phyloP scores from a whole-genome alignment of 2,329 filamentous ascomycete species.

The Aspergillus sp. region DNA sequence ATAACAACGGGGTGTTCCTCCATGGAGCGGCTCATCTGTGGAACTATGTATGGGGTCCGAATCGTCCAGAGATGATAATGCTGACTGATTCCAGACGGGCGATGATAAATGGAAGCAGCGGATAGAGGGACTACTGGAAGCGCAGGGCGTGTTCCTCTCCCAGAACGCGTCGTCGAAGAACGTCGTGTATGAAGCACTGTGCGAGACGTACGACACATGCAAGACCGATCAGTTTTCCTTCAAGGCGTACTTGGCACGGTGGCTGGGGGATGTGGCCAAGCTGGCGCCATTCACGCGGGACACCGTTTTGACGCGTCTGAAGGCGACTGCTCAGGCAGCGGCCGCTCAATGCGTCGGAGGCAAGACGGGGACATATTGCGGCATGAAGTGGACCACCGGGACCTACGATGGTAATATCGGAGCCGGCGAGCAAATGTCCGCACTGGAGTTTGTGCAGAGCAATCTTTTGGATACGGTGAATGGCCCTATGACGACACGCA shows the following conservation, averaged over 20 bases:
- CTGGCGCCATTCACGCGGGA: slow-evolving; percentile 57
- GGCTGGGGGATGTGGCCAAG: slow-evolving; percentile 56
- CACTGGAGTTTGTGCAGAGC: slow-evolving; percentile 58
- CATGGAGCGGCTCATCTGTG: slow-evolving; percentile 58
- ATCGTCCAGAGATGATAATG: neutral
- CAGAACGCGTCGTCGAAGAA: slow-evolving; percentile 19
- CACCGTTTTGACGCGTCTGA: slow-evolving; percentile 52
- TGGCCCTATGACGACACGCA: slow-evolving; percentile 44
- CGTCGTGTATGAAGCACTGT: slow-evolving; percentile 1
- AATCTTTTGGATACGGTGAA: slow-evolving; percentile 45
- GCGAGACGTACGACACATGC: slow-evolving; percentile 41
- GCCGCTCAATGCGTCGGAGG: slow-evolving; percentile 36
- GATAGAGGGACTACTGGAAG: slow-evolving; percentile 54
- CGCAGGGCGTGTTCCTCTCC: slow-evolving; percentile 50
- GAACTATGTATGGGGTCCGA: slow-evolving; percentile 45
- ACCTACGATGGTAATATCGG: slow-evolving; percentile 30
- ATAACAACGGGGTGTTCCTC: slow-evolving; percentile 57
- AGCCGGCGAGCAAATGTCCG: slow-evolving; percentile 39
- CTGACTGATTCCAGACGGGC: slow-evolving; percentile 28
- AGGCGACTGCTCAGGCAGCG: slow-evolving; percentile 53
- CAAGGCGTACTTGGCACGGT: slow-evolving; percentile 64
- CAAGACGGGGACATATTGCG: slow-evolving; percentile 37
- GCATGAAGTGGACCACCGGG: slow-evolving; percentile 35
- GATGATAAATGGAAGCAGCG: slow-evolving; percentile 53
- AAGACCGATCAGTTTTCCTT: slow-evolving; percentile 64